phyloP scores from a whole-genome alignment of 2,329 filamentous ascomycete genomes.

The Xylariaceae sp. region DNA sequence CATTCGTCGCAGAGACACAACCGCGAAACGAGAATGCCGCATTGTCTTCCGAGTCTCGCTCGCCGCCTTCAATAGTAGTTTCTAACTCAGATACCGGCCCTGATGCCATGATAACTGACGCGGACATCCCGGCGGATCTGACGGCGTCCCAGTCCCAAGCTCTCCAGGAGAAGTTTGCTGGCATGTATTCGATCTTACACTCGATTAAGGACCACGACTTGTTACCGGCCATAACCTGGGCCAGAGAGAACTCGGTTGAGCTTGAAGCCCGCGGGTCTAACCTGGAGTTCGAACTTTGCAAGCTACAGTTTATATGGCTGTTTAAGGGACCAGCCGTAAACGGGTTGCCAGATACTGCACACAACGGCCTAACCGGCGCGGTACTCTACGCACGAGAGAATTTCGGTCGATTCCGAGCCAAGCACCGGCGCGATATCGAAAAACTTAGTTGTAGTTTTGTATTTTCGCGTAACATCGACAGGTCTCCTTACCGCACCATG shows the following conservation, averaged over 20 bases:
- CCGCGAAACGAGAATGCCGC: constrained; percentile 24
- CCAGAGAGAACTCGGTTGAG: constrained; percentile 60
- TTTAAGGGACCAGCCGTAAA: constrained; percentile 60
- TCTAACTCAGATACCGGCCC: constrained; percentile 17
- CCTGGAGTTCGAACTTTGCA: constrained; percentile 89
- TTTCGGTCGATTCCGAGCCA: constrained; percentile 67
- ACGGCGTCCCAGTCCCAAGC: constrained; percentile 57
- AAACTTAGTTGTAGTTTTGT: constrained; percentile 76
- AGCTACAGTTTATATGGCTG: constrained; percentile 83
- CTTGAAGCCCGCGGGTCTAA: constrained; percentile 83
- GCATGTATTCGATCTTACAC: constrained; percentile 86
- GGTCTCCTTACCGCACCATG: constrained; percentile 72
- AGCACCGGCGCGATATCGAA: constrained; percentile 75
- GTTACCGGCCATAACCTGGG: constrained; percentile 81
- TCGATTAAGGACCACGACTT: constrained; percentile 72
- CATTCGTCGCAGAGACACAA: constrained; percentile 70
- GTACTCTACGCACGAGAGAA: constrained; percentile 69
- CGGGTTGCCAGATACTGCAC: constrained; percentile 46
- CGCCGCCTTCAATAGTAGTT: constrained; percentile 16
- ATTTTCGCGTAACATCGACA: constrained; percentile 66
- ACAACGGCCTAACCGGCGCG: constrained; percentile 58
- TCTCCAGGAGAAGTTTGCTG: constrained; percentile 74
- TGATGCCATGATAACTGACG: constrained; percentile 30
- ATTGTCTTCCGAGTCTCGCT: constrained; percentile 23
- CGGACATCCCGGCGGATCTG: constrained; percentile 41